These are phyloP conservation scores for Endothia cerciana DNA, from an alignment of 2,329 filamentous ascomycete genomes.

Conservation along the genomic window DNA sequence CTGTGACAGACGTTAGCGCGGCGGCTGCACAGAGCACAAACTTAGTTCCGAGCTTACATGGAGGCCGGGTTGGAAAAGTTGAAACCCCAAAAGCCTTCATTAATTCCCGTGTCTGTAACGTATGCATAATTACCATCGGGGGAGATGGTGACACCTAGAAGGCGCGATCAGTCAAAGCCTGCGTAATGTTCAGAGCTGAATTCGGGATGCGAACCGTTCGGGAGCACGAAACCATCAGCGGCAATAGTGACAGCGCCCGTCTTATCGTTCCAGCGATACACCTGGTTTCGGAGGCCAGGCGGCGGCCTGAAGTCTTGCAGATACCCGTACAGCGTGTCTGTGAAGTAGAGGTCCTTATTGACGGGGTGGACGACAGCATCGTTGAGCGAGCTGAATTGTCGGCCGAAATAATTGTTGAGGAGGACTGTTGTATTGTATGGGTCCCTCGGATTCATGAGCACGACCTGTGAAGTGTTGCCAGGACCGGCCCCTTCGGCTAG, in stretches of 20 bases:
- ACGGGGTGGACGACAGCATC: slow-evolving; percentile 57
- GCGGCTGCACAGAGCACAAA: not conserved
- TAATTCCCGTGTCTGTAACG: slow-evolving; percentile 58
- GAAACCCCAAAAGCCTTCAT: slow-evolving; percentile 46
- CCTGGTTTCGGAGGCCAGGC: slow-evolving; percentile 59
- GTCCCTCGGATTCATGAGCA: slow-evolving; percentile 47
- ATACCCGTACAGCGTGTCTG: slow-evolving; percentile 63
- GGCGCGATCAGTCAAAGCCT: not conserved
- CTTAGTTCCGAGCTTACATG: slow-evolving; percentile 46
- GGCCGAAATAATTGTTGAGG: slow-evolving; percentile 62
- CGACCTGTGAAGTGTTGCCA: slow-evolving; percentile 43
- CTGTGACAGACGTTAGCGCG: slow-evolving; percentile 33
- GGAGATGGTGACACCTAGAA: slow-evolving; percentile 53
- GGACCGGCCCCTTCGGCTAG: slow-evolving; percentile 55
- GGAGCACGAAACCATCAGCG: slow-evolving; percentile 59
- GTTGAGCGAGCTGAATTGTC: slow-evolving; percentile 64
- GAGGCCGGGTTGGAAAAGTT: slow-evolving; percentile 48
- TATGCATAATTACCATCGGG: slow-evolving; percentile 55
- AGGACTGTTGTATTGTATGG: slow-evolving; percentile 59
- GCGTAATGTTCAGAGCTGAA: not conserved
- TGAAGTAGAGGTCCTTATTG: slow-evolving; percentile 67
- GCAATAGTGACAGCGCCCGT: slow-evolving; percentile 58
- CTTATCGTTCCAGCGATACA: slow-evolving; percentile 58
- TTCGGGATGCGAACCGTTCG: slow-evolving; percentile 49
- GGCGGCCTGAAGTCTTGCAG: slow-evolving; percentile 59